A percentile compares a stretch with the other conserved stretches of the same genome.
Evolutionary conservation across 768 basidiomycete species (phyloP).

Genomic region (Russula virescens): DNA sequence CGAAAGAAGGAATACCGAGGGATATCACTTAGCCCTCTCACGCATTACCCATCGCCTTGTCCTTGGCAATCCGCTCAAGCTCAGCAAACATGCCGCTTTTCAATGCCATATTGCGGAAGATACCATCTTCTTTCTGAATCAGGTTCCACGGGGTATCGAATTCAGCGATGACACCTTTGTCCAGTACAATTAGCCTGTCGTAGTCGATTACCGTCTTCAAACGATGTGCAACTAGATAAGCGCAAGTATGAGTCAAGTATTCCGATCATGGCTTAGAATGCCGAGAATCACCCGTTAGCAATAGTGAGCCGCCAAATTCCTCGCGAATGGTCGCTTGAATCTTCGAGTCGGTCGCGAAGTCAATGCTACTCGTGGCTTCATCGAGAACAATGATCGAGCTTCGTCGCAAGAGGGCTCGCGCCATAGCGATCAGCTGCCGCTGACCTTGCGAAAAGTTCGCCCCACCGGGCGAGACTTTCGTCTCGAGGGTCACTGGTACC

Average conservation of each 20-base stretch:
- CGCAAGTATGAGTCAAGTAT: neutral
- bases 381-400: slow-evolving; percentile 74
- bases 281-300: slow-evolving; percentile 57
- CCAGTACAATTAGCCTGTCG: slow-evolving; percentile 72
- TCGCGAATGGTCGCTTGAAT: slow-evolving; percentile 85
- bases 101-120: slow-evolving; percentile 48
- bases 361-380: slow-evolving; percentile 82
- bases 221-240: slow-evolving; percentile 58
- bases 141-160: slow-evolving; percentile 50
- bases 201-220: slow-evolving; percentile 77
- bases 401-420: slow-evolving; percentile 65
- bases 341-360: slow-evolving; percentile 83
- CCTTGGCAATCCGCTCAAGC: slow-evolving; percentile 53
- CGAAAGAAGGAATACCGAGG: no score
- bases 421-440: slow-evolving; percentile 82
- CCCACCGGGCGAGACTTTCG: slow-evolving; percentile 79
- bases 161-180: slow-evolving; percentile 49
- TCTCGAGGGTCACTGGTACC: slow-evolving; percentile 59
- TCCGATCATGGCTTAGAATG: slow-evolving; percentile 20
- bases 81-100: slow-evolving; percentile 61
- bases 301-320: slow-evolving; percentile 70
- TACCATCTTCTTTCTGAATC: slow-evolving; percentile 41
- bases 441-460: slow-evolving; percentile 93
- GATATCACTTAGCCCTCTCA: neutral
- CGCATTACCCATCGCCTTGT: slow-evolving; percentile 27